phyloP scores from a whole-genome alignment of 2,329 filamentous ascomycete genomes.

The Alternaria hordeiaustralica region DNA sequence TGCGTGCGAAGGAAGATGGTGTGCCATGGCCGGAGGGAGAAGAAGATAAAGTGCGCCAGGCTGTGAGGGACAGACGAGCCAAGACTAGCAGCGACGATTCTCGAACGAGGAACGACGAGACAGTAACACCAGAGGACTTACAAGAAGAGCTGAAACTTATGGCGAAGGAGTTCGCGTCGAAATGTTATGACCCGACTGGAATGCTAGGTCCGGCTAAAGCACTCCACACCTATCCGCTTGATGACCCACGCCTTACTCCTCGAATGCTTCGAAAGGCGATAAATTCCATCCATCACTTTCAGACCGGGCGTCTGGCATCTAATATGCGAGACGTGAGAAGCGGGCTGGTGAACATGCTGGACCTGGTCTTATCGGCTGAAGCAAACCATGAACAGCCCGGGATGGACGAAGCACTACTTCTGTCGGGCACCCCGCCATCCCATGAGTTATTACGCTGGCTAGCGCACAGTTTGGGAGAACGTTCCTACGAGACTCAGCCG shows the following conservation, averaged over 20 bases:
- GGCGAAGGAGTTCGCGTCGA: neutral
- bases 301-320: neutral
- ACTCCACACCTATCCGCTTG: neutral
- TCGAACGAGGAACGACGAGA: neutral
- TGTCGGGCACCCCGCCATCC: neutral
- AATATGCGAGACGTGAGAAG: neutral
- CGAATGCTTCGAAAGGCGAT: neutral
- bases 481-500: neutral
- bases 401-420: fast-evolving
- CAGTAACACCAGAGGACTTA: neutral
- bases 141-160: neutral
- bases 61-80: neutral
- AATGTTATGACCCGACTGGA: fast-evolving
- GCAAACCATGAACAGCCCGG: neutral
- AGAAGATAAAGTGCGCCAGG: neutral
- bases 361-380: neutral
- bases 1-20: neutral
- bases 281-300: neutral
- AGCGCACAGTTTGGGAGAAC: neutral
- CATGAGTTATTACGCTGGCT: neutral
- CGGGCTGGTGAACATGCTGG: neutral
- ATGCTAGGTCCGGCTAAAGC: neutral
- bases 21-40: neutral
- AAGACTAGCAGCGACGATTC: neutral
- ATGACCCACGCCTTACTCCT: neutral